phyloP scores from a whole-genome alignment of 108 stramenopile genomes.

The Skeletonema grethae region DNA sequence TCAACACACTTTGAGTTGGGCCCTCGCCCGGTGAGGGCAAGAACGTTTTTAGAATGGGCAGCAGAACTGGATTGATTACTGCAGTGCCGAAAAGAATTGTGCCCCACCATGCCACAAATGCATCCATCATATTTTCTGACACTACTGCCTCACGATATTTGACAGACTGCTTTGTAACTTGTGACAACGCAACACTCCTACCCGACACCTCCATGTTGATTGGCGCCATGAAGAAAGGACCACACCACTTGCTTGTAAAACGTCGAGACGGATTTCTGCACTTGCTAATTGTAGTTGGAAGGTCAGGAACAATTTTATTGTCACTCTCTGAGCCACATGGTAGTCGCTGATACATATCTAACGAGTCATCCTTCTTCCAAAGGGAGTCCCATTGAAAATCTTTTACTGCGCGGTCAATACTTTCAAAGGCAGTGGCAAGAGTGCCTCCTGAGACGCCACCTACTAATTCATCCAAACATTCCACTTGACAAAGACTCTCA shows the following conservation, averaged over 20 bases:
- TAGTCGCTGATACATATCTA: constrained; percentile 47
- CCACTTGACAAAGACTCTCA: constrained; percentile 46
- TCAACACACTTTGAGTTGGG: constrained; percentile 68
- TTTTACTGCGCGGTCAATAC: constrained; percentile 19
- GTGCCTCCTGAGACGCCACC: constrained; percentile 68
- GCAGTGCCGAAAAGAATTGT: constrained; percentile 36
- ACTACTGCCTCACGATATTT: constrained; percentile 64
- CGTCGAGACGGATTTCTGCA: constrained; percentile 20
- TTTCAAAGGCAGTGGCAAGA: constrained; percentile 41
- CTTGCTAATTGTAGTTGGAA: constrained; percentile 15
- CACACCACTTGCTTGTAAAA: constrained; percentile 27
- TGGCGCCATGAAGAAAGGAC: constrained; percentile 77
- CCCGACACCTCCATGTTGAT: constrained; percentile 70
- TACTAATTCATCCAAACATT: constrained; percentile 55
- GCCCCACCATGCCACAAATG: constrained; percentile 48
- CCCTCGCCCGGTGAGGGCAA: constrained; percentile 83
- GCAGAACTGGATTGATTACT: constrained; percentile 62
- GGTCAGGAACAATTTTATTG: constrained; percentile 14
- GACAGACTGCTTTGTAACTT: constrained; percentile 24
- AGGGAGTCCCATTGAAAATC: constrained; percentile 6
- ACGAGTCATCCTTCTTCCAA: constrained; percentile 8
- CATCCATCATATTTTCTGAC: constrained; percentile 34
- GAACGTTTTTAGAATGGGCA: constrained; percentile 49
- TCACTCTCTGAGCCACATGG: constrained; percentile 45
- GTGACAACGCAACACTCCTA: constrained; percentile 61